Percentiles rank a stretch among this genome's conserved stretches.
Conservation (phyloP, 257 asterid genomes). For the Solanum medicagineum region DNA sequence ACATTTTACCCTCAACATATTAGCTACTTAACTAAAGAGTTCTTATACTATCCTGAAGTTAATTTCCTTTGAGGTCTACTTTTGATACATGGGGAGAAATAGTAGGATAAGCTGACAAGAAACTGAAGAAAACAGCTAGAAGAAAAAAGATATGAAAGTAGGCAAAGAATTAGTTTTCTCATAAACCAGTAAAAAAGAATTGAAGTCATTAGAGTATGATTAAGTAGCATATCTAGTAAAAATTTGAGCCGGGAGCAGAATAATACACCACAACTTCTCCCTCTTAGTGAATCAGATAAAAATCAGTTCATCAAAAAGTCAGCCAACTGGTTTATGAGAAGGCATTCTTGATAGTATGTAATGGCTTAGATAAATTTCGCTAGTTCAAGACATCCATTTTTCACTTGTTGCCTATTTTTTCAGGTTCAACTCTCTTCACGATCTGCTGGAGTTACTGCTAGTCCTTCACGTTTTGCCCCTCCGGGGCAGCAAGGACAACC, state of each 20-base stretch:
- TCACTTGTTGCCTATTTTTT: neutral
- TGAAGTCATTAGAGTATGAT: neutral
- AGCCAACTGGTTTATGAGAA: neutral
- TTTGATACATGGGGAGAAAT: neutral
- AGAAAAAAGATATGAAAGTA: neutral
- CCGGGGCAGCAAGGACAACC: slow-evolving; percentile 46
- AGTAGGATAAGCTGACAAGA: neutral
- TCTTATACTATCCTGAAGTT: neutral
- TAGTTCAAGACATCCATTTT: neutral
- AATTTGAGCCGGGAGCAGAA: neutral
- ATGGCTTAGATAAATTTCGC: neutral
- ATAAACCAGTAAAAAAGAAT: neutral
- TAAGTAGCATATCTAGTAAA: neutral
- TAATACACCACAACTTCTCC: neutral
- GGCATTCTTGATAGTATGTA: neutral
- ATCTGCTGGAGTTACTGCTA: slow-evolving; percentile 45
- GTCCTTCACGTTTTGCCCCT: slow-evolving; percentile 73
- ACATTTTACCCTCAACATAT: neutral
- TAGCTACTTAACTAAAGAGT: neutral
- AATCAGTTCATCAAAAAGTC: neutral
- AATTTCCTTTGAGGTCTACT: neutral
- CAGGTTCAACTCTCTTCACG: slow-evolving; percentile 65
- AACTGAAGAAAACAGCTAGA: neutral
- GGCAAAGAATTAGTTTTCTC: neutral
- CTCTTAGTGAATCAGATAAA: neutral